These are phyloP conservation scores for Ramicandelaber brevisporus DNA, from an alignment of 192 early-diverging fungal genomes.

Conservation along the genomic window DNA sequence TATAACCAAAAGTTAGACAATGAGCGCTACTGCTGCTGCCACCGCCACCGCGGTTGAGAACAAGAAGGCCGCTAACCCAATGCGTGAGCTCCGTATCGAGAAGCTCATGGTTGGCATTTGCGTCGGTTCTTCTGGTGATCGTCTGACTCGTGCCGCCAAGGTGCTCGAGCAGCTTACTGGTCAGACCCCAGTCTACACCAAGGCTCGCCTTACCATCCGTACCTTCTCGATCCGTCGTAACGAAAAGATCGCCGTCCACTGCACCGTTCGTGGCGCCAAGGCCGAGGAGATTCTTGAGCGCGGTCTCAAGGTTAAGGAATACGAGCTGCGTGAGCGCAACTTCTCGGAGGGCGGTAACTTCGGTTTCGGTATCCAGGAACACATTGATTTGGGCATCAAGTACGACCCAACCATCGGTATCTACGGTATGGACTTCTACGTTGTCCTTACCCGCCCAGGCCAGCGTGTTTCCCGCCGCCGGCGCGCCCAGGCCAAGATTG, in stretches of 20 bases:
- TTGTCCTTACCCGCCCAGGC: conserved; percentile 95
- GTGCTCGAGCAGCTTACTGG: conserved; percentile 99
- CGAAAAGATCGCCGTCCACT: conserved; percentile 99
- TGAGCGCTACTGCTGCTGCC: neutral
- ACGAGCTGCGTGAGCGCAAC: conserved; percentile 85
- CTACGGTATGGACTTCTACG: conserved; percentile 98
- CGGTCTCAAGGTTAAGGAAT: conserved; percentile 99
- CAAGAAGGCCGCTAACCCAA: conserved; percentile 62
- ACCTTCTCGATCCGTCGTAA: conserved; percentile 99
- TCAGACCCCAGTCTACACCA: conserved; percentile 96
- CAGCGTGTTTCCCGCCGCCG: conserved; percentile 86
- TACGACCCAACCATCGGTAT: conserved; percentile 98
- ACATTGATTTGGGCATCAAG: conserved; percentile 99
- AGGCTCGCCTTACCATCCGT: conserved; percentile 99
- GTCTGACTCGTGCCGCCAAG: conserved; percentile 98
- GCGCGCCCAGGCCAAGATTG: conserved; percentile 59
- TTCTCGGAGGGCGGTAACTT: conserved; percentile 98
- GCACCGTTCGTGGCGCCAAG: conserved; percentile 89
- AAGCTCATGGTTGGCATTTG: conserved; percentile 99
- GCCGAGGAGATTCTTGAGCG: conserved; percentile 97
- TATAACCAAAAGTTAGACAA: neutral
- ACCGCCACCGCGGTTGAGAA: conserved; percentile 36
- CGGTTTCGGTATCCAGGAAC: conserved; percentile 99
- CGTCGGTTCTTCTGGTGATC: conserved; percentile 98
- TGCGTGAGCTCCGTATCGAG: conserved; percentile 93